Evolutionary conservation across 2,329 filamentous ascomycete species (phyloP).

Genomic region (Akanthomyces uredinophilus): DNA sequence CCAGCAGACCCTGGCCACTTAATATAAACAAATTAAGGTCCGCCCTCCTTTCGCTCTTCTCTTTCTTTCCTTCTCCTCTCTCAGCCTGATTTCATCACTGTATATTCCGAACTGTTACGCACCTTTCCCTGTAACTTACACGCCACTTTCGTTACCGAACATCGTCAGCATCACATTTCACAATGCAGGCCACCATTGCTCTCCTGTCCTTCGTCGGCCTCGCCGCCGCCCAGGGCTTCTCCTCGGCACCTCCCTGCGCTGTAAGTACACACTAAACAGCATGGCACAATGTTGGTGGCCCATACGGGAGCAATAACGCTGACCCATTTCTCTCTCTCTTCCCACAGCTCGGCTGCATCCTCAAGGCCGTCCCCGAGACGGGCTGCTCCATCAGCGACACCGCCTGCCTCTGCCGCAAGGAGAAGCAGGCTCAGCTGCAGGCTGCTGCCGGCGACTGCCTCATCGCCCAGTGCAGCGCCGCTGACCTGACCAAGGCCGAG

Average conservation of each 20-base stretch:
- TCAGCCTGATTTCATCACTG: neutral
- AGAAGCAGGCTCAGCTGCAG: conserved; percentile 10
- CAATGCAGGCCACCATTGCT: neutral
- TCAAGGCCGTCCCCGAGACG: neutral
- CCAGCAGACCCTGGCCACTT: neutral
- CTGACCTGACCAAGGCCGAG: neutral
- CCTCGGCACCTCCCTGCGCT: neutral
- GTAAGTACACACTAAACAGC: neutral
- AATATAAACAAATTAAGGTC: neutral
- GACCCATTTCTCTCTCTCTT: neutral
- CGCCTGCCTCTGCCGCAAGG: conserved; percentile 1
- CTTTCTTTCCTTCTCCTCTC: neutral
- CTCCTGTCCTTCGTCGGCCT: neutral
- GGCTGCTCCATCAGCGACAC: neutral
- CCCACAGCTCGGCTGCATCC: conserved; percentile 6
- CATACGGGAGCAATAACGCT: neutral
- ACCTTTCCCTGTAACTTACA: too few relatives aligned
- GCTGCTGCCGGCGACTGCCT: neutral
- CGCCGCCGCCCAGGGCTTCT: neutral
- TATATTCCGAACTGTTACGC: neutral
- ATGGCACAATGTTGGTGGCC: too few relatives aligned
- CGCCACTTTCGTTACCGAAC: neutral
- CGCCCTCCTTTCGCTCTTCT: neutral
- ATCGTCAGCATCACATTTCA: neutral
- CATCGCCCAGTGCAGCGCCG: neutral